These are phyloP conservation scores for Rosa chinensis DNA, from an alignment of 306 rosid species.

Conservation along the genomic window DNA sequence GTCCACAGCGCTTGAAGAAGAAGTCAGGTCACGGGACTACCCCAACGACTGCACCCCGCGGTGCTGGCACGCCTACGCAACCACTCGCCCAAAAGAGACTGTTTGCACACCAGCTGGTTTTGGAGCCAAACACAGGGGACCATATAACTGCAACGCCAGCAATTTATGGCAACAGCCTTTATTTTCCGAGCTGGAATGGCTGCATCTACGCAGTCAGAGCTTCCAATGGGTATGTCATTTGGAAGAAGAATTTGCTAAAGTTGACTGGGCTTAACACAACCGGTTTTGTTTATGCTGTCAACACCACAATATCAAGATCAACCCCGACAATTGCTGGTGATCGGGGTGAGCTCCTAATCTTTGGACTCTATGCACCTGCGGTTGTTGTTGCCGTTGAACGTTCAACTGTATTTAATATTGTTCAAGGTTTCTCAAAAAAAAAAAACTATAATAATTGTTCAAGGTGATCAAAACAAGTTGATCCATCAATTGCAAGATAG, in stretches of 20 bases:
- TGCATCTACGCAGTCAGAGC: constrained; percentile 43
- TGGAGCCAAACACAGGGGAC: too few relatives aligned
- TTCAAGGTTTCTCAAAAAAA: too few relatives aligned
- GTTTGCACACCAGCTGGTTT: too few relatives aligned
- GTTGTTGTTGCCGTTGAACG: constrained; percentile 45
- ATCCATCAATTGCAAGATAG: too few relatives aligned
- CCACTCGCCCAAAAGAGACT: too few relatives aligned
- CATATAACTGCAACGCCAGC: constrained; percentile 59
- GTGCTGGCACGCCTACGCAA: too few relatives aligned
- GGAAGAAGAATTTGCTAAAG: constrained; percentile 33
- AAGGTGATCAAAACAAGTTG: too few relatives aligned
- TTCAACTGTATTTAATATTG: constrained; percentile 10
- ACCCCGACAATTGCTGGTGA: constrained; percentile 42
- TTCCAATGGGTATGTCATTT: constrained; percentile 35
- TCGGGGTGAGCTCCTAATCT: constrained; percentile 17
- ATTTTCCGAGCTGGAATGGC: constrained; percentile 70
- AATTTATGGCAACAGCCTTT: constrained; percentile 34
- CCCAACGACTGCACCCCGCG: too few relatives aligned
- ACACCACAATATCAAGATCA: constrained; percentile 41
- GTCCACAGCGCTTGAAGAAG: too few relatives aligned
- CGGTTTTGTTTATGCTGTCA: constrained; percentile 30
- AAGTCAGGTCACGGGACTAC: too few relatives aligned
- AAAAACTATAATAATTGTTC: too few relatives aligned
- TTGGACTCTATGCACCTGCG: constrained; percentile 54
- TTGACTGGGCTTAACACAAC: constrained; percentile 43